Evolutionary conservation across 306 rosid species (phyloP).

Genomic region (Ziziphus jujuba): DNA sequence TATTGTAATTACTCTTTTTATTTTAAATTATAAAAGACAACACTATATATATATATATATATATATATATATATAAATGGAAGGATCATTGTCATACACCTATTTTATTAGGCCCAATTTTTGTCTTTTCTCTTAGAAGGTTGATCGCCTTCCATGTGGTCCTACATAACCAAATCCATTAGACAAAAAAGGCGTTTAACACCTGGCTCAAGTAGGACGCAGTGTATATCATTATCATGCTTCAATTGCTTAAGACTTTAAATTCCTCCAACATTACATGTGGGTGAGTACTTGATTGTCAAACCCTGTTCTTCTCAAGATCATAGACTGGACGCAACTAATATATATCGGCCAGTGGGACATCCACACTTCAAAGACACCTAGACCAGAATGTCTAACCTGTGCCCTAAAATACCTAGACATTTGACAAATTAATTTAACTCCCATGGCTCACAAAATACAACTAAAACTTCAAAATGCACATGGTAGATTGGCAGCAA

Average conservation of each 20-base stretch:
- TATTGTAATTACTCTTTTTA: no score
- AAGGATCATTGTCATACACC: slow-evolving; percentile 7
- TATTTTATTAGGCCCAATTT: not conserved
- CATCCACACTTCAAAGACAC: not conserved
- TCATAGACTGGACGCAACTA: not conserved
- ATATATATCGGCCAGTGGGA: not conserved
- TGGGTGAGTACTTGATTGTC: slow-evolving; percentile 8
- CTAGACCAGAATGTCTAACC: slow-evolving; percentile 3
- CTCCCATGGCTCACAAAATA: no score
- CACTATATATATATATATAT: no score
- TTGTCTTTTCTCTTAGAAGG: not conserved
- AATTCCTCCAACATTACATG: slow-evolving; percentile 32
- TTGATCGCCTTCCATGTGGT: slow-evolving; percentile 30
- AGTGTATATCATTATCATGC: not conserved
- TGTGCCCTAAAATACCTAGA: not conserved
- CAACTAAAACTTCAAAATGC: no score
- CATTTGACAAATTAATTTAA: not conserved
- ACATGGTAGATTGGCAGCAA: not conserved
- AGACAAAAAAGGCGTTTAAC: slow-evolving; percentile 22
- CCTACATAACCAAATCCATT: slow-evolving; percentile 12
- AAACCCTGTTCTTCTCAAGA: not conserved
- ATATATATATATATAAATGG: no score
- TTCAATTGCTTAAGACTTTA: not conserved
- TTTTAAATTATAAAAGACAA: no score
- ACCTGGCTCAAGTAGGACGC: slow-evolving; percentile 3